Evolutionary conservation across 805 yeast genomes (phyloP), one percentile per base, ranked within the genome.

Genomic region (Starmerella potacharoeniae): DNA sequence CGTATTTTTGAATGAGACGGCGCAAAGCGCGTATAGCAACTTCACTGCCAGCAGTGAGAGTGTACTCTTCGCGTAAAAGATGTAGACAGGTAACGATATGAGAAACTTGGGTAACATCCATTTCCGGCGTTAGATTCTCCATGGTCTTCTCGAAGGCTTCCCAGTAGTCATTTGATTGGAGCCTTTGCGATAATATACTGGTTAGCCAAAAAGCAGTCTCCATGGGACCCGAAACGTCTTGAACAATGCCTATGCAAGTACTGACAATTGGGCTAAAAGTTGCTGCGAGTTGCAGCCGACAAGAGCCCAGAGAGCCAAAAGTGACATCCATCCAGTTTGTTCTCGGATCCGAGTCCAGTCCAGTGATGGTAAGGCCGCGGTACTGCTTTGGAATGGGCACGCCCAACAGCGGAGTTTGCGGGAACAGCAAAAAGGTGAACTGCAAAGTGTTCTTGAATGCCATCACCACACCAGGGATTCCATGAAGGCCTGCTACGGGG

Each of bases 31-130:
- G 61, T 11, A 75, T 69, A 8, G 70, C 66, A 0, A 62, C 53
- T 3, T 64, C 54, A 5, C 75, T 71, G 30, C 80, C 68, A 1
- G 78, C 68, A 61, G 84, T 81, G 34, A 91, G 70, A 51, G 77
- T 75, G 47, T 76, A 67, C 57, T 91, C 97, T 66, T 91, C 97
- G 53, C 89, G 71, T 2, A 87, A 69, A 40, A 89, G 64, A 69
- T 90, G 97, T 48, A 91, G 68, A 0, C 89, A 79, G 30, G 85
- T 68, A 0, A 82, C 75, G 10, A 86, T 79, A n/a, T 73, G 69
- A 13, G 58, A 42, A 1, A 43, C 33, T 22, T 31, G 16, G 11
- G 13, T 10, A 4, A 54, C 44, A 8, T 40, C 37, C 16, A 41
- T n/a, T 5, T 22, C 46, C 14, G 13, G 34, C 4, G 35, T 7